Conservation (phyloP, 768 basidiomycete genomes). For the Gymnopilus dilepis region DNA sequence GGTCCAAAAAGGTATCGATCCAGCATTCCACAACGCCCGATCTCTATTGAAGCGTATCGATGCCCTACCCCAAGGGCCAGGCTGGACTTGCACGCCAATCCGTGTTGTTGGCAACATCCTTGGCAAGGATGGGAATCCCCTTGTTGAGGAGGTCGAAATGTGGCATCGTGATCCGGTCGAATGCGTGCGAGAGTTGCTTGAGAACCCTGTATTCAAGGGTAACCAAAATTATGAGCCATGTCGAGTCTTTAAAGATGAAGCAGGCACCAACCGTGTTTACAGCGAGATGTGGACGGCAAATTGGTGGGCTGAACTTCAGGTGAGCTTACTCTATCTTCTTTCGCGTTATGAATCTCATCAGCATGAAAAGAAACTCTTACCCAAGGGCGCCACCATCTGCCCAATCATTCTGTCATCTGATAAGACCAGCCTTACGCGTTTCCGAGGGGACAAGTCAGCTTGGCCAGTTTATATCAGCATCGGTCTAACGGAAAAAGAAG, state of each 20-base stretch:
- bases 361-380: conserved; percentile 14
- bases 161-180: conserved; percentile 35
- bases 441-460: conserved; percentile 42
- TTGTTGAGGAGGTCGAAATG: conserved; percentile 13
- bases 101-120: conserved; percentile 20
- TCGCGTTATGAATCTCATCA: neutral
- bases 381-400: conserved; percentile 32
- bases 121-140: neutral
- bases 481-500: conserved; percentile 40
- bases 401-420: conserved; percentile 43
- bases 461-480: conserved; percentile 50
- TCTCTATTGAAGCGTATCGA: conserved; percentile 32
- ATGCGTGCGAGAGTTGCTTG: conserved; percentile 28
- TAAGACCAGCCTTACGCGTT: conserved; percentile 37
- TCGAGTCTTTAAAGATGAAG: conserved; percentile 22
- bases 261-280: conserved; percentile 20
- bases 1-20: conserved; percentile 21
- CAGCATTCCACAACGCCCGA: conserved; percentile 33
- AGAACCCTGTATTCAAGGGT: conserved; percentile 37
- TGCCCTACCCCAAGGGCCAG: conserved; percentile 26
- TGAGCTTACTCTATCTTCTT: conserved; percentile 8
- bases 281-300: conserved; percentile 30
- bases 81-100: conserved; percentile 30
- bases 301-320: conserved; percentile 42
- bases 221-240: conserved; percentile 33